A percentile compares a stretch with the other conserved stretches of the same genome.
Evolutionary conservation across 2,329 filamentous ascomycete species (phyloP).

Genomic region (Dactylellina haptotyla): DNA sequence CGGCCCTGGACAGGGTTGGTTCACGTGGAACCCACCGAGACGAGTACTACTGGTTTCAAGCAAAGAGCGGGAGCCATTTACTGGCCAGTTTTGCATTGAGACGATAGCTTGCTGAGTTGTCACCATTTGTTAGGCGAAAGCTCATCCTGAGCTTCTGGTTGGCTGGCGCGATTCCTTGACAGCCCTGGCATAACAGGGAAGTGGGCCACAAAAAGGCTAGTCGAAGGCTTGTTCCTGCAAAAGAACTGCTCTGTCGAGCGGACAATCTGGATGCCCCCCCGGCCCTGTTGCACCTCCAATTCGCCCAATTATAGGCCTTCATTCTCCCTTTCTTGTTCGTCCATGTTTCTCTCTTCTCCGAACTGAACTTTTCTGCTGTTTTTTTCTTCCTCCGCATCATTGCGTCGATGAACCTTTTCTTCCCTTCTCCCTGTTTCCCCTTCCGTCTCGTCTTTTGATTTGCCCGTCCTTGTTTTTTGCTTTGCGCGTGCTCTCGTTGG

Average conservation of each 20-base stretch:
- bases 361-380: slow-evolving; percentile 9
- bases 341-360: slow-evolving; percentile 44
- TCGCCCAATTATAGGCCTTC: slow-evolving; percentile 49
- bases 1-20: slow-evolving; percentile 42
- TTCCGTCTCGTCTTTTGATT: slow-evolving; percentile 55
- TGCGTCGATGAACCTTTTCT: slow-evolving; percentile 50
- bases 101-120: slow-evolving; percentile 55
- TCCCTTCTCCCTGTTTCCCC: slow-evolving; percentile 44
- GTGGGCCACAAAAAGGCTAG: slow-evolving; percentile 37
- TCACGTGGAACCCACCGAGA: slow-evolving; percentile 54
- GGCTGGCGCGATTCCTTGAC: slow-evolving; percentile 47
- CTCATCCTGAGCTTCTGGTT: slow-evolving; percentile 43
- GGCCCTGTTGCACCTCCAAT: slow-evolving; percentile 52
- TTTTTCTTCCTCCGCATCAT: slow-evolving; percentile 47
- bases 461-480: slow-evolving; percentile 43
- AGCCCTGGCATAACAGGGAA: slow-evolving; percentile 47
- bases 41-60: slow-evolving; percentile 51
- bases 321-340: slow-evolving; percentile 41
- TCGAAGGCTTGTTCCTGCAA: slow-evolving; percentile 48
- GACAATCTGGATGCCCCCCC: slow-evolving; percentile 44
- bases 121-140: slow-evolving; percentile 54
- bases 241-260: slow-evolving; percentile 34
- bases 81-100: slow-evolving; percentile 53
- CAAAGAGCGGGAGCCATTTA: slow-evolving; percentile 45
- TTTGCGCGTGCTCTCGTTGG: slow-evolving; percentile 51